Percentiles rank a stretch among this genome's conserved stretches.
Conservation (phyloP, 169 alveolate species). For the Eimeria acervulina region DNA sequence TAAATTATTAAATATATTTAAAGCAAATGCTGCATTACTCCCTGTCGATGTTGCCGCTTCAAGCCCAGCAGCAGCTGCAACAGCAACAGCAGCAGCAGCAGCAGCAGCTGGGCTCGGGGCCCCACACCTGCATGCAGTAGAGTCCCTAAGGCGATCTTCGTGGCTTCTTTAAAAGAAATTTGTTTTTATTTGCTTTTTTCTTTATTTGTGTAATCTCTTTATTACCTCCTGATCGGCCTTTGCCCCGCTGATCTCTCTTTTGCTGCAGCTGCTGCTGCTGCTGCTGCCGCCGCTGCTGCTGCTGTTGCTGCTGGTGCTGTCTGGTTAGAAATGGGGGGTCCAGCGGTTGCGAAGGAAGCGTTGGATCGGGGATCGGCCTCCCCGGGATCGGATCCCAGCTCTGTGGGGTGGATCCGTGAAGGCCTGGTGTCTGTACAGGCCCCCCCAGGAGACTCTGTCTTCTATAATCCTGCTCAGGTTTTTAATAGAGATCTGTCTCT, state of each 20-base stretch:
- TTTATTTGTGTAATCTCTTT: neutral
- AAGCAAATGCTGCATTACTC: neutral
- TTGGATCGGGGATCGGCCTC: neutral
- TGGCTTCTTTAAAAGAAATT: neutral
- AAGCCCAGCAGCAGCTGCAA: neutral
- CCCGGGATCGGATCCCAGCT: neutral
- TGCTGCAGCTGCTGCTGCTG: neutral
- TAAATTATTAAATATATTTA: too few relatives aligned
- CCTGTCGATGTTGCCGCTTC: neutral
- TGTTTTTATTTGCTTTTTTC: neutral
- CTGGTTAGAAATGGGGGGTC: neutral
- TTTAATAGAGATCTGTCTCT: conserved; percentile 94
- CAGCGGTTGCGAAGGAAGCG: neutral
- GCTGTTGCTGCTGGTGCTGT: conserved; percentile 5
- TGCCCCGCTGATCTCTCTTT: too few relatives aligned
- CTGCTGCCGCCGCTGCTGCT: conserved; percentile 19
- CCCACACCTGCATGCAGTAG: conserved; percentile 21
- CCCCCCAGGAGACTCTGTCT: conserved; percentile 79
- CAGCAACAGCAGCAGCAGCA: conserved; percentile 34
- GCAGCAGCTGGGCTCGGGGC: neutral
- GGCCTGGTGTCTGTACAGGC: conserved; percentile 84
- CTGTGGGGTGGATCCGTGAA: conserved; percentile 67
- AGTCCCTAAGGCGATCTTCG: neutral
- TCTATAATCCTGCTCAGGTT: conserved; percentile 95
- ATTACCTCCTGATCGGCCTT: neutral